Percentiles rank a stretch among this genome's conserved stretches.
Evolutionary conservation across 2,329 filamentous ascomycete genomes (phyloP).

Genomic region (Tolypocladium sp.): DNA sequence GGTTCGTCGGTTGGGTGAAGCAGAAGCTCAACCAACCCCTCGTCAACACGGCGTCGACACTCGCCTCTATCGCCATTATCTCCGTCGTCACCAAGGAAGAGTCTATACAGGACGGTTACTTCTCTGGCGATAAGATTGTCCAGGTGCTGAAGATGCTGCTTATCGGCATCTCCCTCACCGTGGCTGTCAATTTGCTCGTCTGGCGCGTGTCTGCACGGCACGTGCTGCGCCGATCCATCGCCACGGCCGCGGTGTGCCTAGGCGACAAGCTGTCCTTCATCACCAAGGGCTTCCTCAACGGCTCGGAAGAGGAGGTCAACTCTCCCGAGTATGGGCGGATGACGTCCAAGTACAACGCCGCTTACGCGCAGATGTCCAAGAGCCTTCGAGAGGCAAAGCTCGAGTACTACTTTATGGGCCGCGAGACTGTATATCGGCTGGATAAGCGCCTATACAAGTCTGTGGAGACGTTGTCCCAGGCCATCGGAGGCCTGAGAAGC

Average conservation of each 20-base stretch:
- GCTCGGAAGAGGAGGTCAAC: constrained; percentile 68
- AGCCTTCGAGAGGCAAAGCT: constrained; percentile 79
- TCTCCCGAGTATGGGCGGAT: constrained; percentile 56
- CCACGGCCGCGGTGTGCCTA: constrained; percentile 63
- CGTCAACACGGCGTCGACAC: constrained; percentile 76
- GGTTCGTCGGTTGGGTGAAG: constrained; percentile 83
- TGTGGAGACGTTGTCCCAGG: constrained; percentile 77
- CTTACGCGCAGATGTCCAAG: constrained; percentile 62
- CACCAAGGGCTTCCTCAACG: constrained; percentile 73
- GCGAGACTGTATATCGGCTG: constrained; percentile 67
- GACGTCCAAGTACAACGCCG: constrained; percentile 53
- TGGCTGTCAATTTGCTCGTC: constrained; percentile 66
- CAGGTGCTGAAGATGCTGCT: constrained; percentile 77
- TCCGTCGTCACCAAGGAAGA: constrained; percentile 88
- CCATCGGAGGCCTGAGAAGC: constrained; percentile 81
- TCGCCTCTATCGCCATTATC: constrained; percentile 82
- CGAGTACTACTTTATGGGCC: constrained; percentile 77
- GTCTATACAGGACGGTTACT: constrained; percentile 70
- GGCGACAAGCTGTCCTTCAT: constrained; percentile 77
- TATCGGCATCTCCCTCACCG: constrained; percentile 65
- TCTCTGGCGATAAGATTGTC: constrained; percentile 71
- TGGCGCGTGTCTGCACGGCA: constrained; percentile 70
- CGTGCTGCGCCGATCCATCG: constrained; percentile 63
- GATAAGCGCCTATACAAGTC: constrained; percentile 76
- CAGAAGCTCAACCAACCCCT: constrained; percentile 68